Base-by-base conservation (phyloP, 1,284 basidiomycete genomes). In the Naganishia sp. region DNA sequence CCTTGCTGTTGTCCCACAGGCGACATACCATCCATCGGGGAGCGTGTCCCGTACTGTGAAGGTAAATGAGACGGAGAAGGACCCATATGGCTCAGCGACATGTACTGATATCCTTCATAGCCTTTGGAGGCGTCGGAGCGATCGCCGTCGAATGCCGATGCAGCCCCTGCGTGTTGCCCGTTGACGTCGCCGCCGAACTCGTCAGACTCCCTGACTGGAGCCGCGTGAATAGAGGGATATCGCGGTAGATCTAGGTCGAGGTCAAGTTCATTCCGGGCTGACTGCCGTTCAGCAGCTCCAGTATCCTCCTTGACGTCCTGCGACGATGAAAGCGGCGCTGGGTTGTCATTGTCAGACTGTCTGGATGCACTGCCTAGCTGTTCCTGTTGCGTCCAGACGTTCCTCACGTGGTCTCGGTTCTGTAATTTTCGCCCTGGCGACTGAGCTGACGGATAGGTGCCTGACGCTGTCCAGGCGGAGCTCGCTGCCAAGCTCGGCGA, bases 341-440 rank as follows among this genome's bases (percentile, higher is more conserved):
- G 28, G 39, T 53, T 31, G n/a, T 69, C 68, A 23, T 54, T 56
- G 25, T 56, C 65, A 10, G 57, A 16, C 9, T 55, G 65, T 28
- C 54, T 63, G 13, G 66, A 46, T 6, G 50, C 56, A 54, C 49
- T 60, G 21, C 44, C 44, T 23, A 25, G 42, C 43, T 63, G 66
- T 33, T 52, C 68, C 15, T 55, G 33, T 15, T 66, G 55, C 18
- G 64, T 64, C 68, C 68, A 69, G 31, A 69, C 65, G 25, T 63
- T 66, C 56, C 64, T 66, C 36, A 69, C 55, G 33, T 66, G 68
- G n/a, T 69, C 64, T n/a, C 56, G 59, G 16, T 64, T 55, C 15
- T 59, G 39, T 23, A 59, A 45, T 15, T 31, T 54, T n/a, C 57
- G 57, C 18, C 57, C 64, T 6, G 68, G 53, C 50, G 65, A 67